Percentiles rank a stretch among this genome's conserved stretches.
These are phyloP conservation scores for Vitis rupestris DNA, from an alignment of 164 flowering plant genomes.

Conservation along the genomic window DNA sequence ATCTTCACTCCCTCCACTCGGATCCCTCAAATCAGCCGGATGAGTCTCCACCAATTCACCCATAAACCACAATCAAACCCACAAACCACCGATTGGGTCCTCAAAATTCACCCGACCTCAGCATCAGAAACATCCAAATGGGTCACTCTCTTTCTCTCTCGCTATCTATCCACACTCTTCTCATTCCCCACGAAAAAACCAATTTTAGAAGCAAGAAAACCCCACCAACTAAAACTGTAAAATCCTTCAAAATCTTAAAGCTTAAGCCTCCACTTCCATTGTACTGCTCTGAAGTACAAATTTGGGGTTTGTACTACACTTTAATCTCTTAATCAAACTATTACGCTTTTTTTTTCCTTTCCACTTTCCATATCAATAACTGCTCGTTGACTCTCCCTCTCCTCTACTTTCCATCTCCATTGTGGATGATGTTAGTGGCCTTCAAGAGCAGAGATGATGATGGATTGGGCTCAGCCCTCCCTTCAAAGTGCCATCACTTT, in stretches of 20 bases:
- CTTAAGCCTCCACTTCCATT: background rate
- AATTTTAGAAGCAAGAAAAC: too few species aligned
- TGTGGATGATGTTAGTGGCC: background rate
- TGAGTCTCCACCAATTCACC: too few species aligned
- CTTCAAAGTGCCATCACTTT: background rate
- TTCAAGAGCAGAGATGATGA: too few species aligned
- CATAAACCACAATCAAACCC: background rate
- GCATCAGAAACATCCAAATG: too few species aligned
- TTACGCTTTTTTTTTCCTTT: background rate
- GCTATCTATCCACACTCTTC: too few species aligned
- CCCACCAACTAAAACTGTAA: background rate
- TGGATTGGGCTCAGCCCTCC: background rate
- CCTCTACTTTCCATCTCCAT: background rate
- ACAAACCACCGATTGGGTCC: background rate
- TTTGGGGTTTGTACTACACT: conserved; percentile 14
- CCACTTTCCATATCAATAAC: background rate
- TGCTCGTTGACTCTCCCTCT: conserved; percentile 4
- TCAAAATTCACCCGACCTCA: background rate
- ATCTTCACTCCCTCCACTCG: background rate
- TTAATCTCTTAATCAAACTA: background rate
- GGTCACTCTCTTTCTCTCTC: too few species aligned
- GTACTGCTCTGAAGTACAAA: conserved; percentile 21
- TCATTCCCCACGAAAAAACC: too few species aligned
- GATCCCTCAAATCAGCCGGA: too few species aligned
- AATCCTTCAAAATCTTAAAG: too few species aligned